A percentile compares a stretch with the other conserved stretches of the same genome.
These are phyloP conservation scores for Spizellomyces sp. DNA, from an alignment of 192 early-diverging fungal genomes.

Conservation along the genomic window DNA sequence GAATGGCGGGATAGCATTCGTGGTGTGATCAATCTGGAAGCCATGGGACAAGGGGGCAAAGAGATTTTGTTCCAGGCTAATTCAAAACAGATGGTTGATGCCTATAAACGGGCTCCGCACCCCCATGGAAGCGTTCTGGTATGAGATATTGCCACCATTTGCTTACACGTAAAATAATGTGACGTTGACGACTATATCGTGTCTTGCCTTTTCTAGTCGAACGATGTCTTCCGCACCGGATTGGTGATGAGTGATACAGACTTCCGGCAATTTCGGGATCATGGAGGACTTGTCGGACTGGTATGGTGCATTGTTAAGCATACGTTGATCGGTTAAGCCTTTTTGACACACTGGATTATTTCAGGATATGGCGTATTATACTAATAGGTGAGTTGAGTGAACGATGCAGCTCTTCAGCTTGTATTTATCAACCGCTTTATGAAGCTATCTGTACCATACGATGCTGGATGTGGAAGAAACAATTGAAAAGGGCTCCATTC, in stretches of 20 bases:
- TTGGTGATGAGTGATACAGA: constrained; percentile 75
- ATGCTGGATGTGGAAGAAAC: constrained; percentile 62
- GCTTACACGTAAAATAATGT: neutral
- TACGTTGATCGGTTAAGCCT: too few species aligned
- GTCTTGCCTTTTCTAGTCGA: constrained; percentile 15
- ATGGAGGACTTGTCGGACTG: constrained; percentile 59
- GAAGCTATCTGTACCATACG: constrained; percentile 64
- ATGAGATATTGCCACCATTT: neutral
- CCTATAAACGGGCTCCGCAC: constrained; percentile 60
- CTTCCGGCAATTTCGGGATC: constrained; percentile 72
- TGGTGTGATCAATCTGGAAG: constrained; percentile 77
- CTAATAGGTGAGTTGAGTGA: constrained; percentile 56
- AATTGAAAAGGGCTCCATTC: constrained; percentile 61
- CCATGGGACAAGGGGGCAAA: constrained; percentile 65
- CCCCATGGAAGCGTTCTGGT: constrained; percentile 71
- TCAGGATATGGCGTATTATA: constrained; percentile 71
- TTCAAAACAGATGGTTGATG: constrained; percentile 66
- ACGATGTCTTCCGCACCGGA: constrained; percentile 54
- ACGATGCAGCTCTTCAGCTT: neutral
- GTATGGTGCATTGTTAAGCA: constrained; percentile 7
- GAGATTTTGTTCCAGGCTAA: constrained; percentile 80
- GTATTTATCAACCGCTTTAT: neutral
- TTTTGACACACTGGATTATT: neutral
- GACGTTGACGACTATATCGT: neutral
- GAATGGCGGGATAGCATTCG: constrained; percentile 44